Evolutionary conservation across 371 early-diverging fungal genomes (phyloP), one percentile per base, ranked within the genome.

Genomic region (Zychaea mexicana): DNA sequence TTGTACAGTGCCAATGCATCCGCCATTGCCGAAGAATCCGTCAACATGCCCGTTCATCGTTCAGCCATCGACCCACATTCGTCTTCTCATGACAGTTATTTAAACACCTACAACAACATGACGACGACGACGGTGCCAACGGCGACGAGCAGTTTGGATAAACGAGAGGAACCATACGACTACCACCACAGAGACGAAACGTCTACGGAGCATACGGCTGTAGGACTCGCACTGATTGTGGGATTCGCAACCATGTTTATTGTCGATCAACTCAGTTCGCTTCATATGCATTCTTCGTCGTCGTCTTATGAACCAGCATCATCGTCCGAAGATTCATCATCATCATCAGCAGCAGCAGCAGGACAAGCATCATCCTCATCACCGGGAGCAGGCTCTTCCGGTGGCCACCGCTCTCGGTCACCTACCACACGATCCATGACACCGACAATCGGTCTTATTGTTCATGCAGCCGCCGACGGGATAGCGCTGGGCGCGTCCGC

Each of bases 401-500:
- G 31, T 17, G 33, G 38, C 15, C 38, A 54, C 10, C 59, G 54
- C 28, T 21, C 52, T 27, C 57, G 53, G 38, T 53, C 60, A 21
- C 52, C 64, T 4, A 55, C 63, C 1, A 38, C 65, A 8, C 46
- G 52, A 10, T 65, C 73, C n/a, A 45, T 74, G 57, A 69, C 82
- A 65, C 69, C 90, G 22, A 90, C 94, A 0, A 81, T 96, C 28
- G 98, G 98, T 47, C 75, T 98, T 26, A 82, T 98, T 19, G 92
- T 96, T 21, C 98, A 98, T 74, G 91, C 94, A 2, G 95, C 95
- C 12, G 96, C 97, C 0, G 98, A 98, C 70, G 98, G 98, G 0
- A 90, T 98, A 64, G 97, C 97, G 0, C 67, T 98, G 46, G 98
- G 98, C 13, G 96, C 96, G 0, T 83, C 90, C 0, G 82, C 83